Conservation (phyloP, 2,329 filamentous ascomycete genomes). For the Hypomyces rosellus region DNA sequence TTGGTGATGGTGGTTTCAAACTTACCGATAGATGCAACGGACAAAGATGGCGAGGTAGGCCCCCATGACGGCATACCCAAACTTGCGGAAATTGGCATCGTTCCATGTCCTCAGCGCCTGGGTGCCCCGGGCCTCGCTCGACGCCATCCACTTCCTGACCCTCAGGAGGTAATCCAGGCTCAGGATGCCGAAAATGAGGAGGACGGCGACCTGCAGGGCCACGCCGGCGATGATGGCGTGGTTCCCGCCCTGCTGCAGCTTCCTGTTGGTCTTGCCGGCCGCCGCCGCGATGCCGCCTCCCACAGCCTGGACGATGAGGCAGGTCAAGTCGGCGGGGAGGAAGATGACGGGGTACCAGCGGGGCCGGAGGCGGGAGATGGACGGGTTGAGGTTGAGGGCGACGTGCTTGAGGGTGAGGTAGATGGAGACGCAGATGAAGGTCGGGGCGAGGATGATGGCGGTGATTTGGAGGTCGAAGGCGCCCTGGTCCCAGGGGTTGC, state of each 20-base stretch:
- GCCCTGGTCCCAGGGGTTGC: constrained; percentile 47
- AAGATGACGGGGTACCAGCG: constrained; percentile 51
- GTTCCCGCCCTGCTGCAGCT: constrained; percentile 41
- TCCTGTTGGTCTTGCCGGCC: constrained; percentile 33
- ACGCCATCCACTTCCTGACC: constrained; percentile 32
- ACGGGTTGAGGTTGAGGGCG: constrained; percentile 41
- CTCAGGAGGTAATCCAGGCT: constrained; percentile 41
- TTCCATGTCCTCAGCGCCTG: constrained; percentile 34
- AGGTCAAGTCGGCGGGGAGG: constrained; percentile 53
- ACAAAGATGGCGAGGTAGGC: constrained; percentile 42
- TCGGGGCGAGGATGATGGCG: constrained; percentile 53
- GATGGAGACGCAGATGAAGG: constrained; percentile 55
- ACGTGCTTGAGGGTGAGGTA: constrained; percentile 60
- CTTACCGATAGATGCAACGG: constrained; percentile 50
- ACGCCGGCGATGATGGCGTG: constrained; percentile 48
- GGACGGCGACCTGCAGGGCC: constrained; percentile 46
- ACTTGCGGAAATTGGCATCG: constrained; percentile 36
- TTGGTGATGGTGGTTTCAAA: too few species aligned
- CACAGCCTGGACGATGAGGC: constrained; percentile 52
- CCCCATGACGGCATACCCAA: constrained; percentile 36
- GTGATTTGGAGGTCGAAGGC: constrained; percentile 55
- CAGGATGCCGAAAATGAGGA: constrained; percentile 39
- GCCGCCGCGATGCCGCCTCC: constrained; percentile 51
- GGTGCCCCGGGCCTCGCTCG: constrained; percentile 20
- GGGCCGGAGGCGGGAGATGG: constrained; percentile 45